These are phyloP conservation scores for Brasenia schreberi DNA, from an alignment of 164 flowering plant species.

Conservation along the genomic window DNA sequence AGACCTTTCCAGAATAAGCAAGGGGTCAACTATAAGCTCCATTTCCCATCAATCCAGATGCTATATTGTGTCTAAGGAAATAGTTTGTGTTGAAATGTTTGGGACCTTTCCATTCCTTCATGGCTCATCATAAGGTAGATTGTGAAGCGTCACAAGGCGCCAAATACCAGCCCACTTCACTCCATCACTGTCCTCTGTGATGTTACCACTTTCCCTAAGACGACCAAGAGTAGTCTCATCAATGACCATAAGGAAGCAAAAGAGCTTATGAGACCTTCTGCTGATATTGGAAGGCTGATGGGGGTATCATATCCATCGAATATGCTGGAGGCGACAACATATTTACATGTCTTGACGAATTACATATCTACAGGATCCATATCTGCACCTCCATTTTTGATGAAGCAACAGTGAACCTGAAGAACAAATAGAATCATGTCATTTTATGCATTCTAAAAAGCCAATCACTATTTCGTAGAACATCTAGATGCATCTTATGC, in stretches of 20 bases:
- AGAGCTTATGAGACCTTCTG: constrained; percentile 57
- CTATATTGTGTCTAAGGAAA: constrained; percentile 91
- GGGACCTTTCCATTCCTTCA: constrained; percentile 98
- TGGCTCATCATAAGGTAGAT: constrained; percentile 93
- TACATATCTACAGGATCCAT: constrained; percentile 53
- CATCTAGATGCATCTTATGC: no score
- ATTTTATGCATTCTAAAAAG: no score
- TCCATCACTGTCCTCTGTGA: constrained; percentile 47
- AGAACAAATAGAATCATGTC: neutral
- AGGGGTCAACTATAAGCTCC: constrained; percentile 92
- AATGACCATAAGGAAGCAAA: constrained; percentile 96
- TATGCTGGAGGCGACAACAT: constrained; percentile 95
- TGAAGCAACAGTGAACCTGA: constrained; percentile 97
- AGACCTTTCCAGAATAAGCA: constrained; percentile 86
- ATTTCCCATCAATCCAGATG: constrained; percentile 99
- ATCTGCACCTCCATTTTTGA: constrained; percentile 78
- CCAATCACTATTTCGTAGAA: no score
- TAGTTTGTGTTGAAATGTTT: constrained; percentile 71
- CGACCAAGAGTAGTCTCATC: constrained; percentile 70
- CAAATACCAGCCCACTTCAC: constrained; percentile 92
- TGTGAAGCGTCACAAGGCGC: constrained; percentile 63
- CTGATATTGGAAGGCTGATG: constrained; percentile 91
- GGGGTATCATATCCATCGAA: constrained; percentile 94
- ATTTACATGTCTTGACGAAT: constrained; percentile 63
- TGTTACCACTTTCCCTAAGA: constrained; percentile 55